Conservation (phyloP, 2,329 filamentous ascomycete species). For the Claviceps spartinae region DNA sequence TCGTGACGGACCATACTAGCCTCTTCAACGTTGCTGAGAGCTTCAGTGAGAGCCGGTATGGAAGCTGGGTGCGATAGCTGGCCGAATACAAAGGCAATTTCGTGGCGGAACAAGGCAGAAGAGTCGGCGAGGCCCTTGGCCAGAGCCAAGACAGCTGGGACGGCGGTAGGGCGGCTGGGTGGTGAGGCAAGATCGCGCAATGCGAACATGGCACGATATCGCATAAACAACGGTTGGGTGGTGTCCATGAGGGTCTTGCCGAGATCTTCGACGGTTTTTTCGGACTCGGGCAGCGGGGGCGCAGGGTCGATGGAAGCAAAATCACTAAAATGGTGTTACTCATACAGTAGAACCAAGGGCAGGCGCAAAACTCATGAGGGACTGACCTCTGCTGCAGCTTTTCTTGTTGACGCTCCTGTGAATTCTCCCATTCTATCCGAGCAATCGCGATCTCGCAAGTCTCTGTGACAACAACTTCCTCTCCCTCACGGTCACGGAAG, state of each 20-base stretch:
- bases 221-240: conserved; percentile 66
- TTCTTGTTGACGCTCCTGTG: conserved; percentile 55
- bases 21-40: conserved; percentile 67
- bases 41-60: conserved; percentile 72
- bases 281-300: conserved; percentile 65
- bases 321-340: conserved; percentile 42
- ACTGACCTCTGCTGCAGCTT: conserved; percentile 67
- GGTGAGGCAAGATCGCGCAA: conserved; percentile 90
- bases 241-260: conserved; percentile 69
- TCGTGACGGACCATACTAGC: conserved; percentile 96
- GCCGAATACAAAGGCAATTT: conserved; percentile 96
- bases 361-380: conserved; percentile 1
- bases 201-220: conserved; percentile 97
- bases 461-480: conserved; percentile 74
- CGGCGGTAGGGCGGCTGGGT: conserved; percentile 76
- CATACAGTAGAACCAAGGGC: not conserved
- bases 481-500: conserved; percentile 60
- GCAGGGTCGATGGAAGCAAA: conserved; percentile 94
- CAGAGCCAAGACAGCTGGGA: conserved; percentile 74
- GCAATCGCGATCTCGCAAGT: conserved; percentile 96
- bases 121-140: conserved; percentile 74
- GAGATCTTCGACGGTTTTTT: conserved; percentile 58
- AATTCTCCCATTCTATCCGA: conserved; percentile 86
- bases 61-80: conserved; percentile 94
- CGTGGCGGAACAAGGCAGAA: conserved; percentile 90